phyloP scores from a whole-genome alignment of 2,329 filamentous ascomycete species.

The Fonsecaea nubica region DNA sequence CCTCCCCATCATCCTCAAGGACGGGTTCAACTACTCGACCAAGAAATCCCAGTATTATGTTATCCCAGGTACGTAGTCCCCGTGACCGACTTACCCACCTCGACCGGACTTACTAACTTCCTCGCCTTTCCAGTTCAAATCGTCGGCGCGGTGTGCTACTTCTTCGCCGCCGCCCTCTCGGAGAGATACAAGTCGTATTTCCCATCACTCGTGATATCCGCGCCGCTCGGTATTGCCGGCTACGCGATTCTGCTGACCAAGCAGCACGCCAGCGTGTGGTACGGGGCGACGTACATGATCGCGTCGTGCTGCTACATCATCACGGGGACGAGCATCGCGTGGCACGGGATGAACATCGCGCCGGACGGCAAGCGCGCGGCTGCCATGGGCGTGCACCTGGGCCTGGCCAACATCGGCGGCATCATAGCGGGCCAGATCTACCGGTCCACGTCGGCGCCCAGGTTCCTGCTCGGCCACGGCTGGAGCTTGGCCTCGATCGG shows the following conservation, averaged over 20 bases:
- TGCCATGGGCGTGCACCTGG: slow-evolving; percentile 56
- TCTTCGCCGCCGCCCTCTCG: slow-evolving; percentile 43
- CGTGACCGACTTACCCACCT: too few species aligned
- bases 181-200: slow-evolving; percentile 50
- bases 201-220: slow-evolving; percentile 47
- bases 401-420: slow-evolving; percentile 52
- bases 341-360: slow-evolving; percentile 58
- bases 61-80: slow-evolving; percentile 58
- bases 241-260: slow-evolving; percentile 58
- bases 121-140: slow-evolving; percentile 48
- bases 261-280: slow-evolving; percentile 57
- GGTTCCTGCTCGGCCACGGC: slow-evolving; percentile 18
- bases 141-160: slow-evolving; percentile 46
- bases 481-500: slow-evolving; percentile 21
- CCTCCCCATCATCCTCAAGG: slow-evolving; percentile 61
- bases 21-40: slow-evolving; percentile 56
- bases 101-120: too few species aligned
- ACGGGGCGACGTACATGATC: slow-evolving; percentile 58
- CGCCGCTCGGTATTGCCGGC: slow-evolving; percentile 56
- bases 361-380: slow-evolving; percentile 67
- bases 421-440: slow-evolving; percentile 55
- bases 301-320: slow-evolving; percentile 57
- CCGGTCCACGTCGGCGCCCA: slow-evolving; percentile 15
- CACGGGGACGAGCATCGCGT: slow-evolving; percentile 56
- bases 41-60: slow-evolving; percentile 61